These are phyloP conservation scores for Colletotrichum tamarilloi DNA, from an alignment of 2,329 filamentous ascomycete species.

Conservation along the genomic window DNA sequence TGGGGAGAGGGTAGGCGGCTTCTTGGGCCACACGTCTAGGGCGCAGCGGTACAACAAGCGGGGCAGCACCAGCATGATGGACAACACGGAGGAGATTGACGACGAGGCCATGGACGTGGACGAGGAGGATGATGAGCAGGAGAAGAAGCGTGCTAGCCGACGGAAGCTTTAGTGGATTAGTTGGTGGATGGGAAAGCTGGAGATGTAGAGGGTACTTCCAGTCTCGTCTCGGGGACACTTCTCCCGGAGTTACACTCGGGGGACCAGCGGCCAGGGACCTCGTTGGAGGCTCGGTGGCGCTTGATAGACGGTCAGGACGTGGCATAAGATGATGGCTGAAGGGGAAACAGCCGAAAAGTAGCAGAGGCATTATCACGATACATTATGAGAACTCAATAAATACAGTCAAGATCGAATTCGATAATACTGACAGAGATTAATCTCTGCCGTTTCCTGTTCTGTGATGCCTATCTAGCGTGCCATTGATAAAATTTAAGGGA, in stretches of 20 bases:
- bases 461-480: slow-evolving; percentile 19
- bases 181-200: slow-evolving; percentile 3
- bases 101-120: slow-evolving; percentile 69
- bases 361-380: slow-evolving; percentile 14
- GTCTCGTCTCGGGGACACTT: background rate
- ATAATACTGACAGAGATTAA: slow-evolving; percentile 1
- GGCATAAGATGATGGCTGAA: background rate
- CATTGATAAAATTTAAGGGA: slow-evolving; percentile 19
- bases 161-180: slow-evolving; percentile 60
- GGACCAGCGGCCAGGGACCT: background rate
- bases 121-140: slow-evolving; percentile 58
- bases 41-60: slow-evolving; percentile 36
- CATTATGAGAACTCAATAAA: slow-evolving; percentile 12
- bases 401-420: background rate
- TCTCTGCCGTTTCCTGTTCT: background rate
- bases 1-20: slow-evolving; percentile 15
- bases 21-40: slow-evolving; percentile 40
- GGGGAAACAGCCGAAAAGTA: background rate
- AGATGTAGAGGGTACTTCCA: slow-evolving; percentile 4
- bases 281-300: background rate
- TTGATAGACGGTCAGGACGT: background rate
- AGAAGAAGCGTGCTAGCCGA: slow-evolving; percentile 62
- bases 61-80: slow-evolving; percentile 48
- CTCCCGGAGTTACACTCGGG: background rate
- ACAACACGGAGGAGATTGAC: slow-evolving; percentile 54